These are phyloP conservation scores for Macrocybe gigantea DNA, from an alignment of 768 basidiomycete genomes.

Conservation along the genomic window DNA sequence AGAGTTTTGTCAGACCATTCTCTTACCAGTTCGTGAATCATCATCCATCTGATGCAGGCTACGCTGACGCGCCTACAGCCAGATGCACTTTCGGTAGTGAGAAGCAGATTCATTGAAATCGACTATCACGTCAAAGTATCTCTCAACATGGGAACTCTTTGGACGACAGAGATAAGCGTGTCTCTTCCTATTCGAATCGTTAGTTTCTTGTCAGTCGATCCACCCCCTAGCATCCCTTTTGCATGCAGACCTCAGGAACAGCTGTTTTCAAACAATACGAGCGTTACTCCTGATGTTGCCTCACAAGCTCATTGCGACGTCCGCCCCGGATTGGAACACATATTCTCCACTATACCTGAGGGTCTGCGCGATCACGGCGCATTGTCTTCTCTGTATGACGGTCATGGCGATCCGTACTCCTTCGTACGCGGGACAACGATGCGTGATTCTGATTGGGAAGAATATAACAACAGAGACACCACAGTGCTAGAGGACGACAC, in stretches of 20 bases:
- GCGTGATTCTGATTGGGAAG: no score
- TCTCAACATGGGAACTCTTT: constrained; percentile 46
- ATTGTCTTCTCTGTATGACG: no score
- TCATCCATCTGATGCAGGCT: constrained; percentile 5
- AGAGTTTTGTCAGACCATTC: constrained; percentile 63
- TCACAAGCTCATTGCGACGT: no score
- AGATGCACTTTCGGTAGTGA: constrained; percentile 62
- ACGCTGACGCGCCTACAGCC: constrained; percentile 33
- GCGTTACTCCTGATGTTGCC: neutral
- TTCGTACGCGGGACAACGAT: no score
- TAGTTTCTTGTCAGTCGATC: constrained; percentile 84
- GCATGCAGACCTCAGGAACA: neutral
- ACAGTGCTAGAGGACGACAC: constrained; percentile 22
- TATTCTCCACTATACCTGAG: no score
- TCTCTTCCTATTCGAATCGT: constrained; percentile 72
- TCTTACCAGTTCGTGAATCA: constrained; percentile 58
- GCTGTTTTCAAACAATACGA: neutral
- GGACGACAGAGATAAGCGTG: constrained; percentile 60
- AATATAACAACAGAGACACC: constrained; percentile 7
- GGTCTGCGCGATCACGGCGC: no score
- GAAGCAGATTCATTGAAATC: constrained; percentile 71
- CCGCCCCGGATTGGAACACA: no score
- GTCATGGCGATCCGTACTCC: no score
- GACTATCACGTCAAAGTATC: constrained; percentile 66
- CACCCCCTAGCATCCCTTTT: constrained; percentile 42